Conservation (phyloP, 345 rosid genomes). For the Hypericum androsaemum region DNA sequence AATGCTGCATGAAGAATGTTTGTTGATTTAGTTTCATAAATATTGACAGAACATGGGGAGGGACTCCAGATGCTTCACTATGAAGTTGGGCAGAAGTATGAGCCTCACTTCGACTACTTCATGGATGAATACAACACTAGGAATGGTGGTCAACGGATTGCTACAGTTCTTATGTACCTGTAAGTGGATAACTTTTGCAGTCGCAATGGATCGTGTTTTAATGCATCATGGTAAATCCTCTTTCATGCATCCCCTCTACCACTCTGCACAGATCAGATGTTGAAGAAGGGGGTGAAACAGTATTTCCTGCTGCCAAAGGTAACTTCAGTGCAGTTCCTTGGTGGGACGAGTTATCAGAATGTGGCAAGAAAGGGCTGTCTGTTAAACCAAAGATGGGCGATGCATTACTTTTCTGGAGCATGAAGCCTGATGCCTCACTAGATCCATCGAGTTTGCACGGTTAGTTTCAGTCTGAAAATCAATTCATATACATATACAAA, state of each 20-base stretch:
- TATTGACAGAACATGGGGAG: slow-evolving; percentile 74
- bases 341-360: slow-evolving; percentile 86
- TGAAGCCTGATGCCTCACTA: neutral
- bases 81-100: slow-evolving; percentile 88
- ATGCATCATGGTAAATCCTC: slow-evolving; percentile 4
- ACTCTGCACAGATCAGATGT: slow-evolving; percentile 68
- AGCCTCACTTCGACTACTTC: slow-evolving; percentile 92
- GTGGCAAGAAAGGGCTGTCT: slow-evolving; percentile 52
- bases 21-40: slow-evolving; percentile 1
- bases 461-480: neutral
- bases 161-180: slow-evolving; percentile 97
- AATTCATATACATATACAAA: no score
- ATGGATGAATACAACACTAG: slow-evolving; percentile 67
- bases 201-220: neutral
- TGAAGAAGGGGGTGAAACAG: slow-evolving; percentile 97
- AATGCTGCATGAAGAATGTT: neutral
- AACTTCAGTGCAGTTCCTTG: slow-evolving; percentile 73
- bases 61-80: slow-evolving; percentile 94
- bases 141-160: slow-evolving; percentile 95
- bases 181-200: slow-evolving; percentile 26
- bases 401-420: neutral
- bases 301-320: slow-evolving; percentile 82
- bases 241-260: slow-evolving; percentile 11
- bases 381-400: neutral
- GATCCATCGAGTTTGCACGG: neutral